Evolutionary conservation across 257 asterid species (phyloP), one percentile per base, ranked within the genome.

Genomic region (Fraxinus anomala): DNA sequence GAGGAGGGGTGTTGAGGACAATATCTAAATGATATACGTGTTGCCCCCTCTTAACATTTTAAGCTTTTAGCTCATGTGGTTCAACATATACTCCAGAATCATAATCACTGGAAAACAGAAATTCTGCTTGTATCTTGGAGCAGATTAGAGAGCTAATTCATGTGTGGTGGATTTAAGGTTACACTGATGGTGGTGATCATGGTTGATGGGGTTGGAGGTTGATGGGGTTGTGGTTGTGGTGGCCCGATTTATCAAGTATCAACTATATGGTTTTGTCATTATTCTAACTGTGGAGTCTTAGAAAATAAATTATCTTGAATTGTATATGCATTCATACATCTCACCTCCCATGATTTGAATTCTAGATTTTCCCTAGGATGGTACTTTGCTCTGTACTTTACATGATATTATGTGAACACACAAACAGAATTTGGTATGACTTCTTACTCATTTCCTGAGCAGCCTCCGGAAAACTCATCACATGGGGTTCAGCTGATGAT

Each of bases 401-500:
- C 0, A 68, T 68, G 73, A 39, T 14, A 31, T 14, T 2, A 31
- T 68, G 12, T 5, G 21, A 19, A 5, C 23, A 31, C 10, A 6
- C 26, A 11, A 28, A 33, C 21, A 68, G 47, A 68, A 68, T 11
- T 33, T 70, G 17, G 31, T 70, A 21, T 70, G 51, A 36, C 59
- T 37, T 39, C 23, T 68, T 76, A 10, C 59, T 74, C 33, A 23
- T 75, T 61, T 47, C 65, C 10, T 77, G 26, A 47, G 85, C 87
- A 90, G 97, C 73, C 37, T 76, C 80, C 37, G 93, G 97, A 23
- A 86, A 87, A 74, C 85, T 90, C 21, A 70, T 89, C 37, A 91
- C 97, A 33, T 92, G 96, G 96, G 97, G 97, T 76, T 92, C 97
- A 40, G 86, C 94, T 30, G 97, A 90, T 84, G 97, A 90, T 85